phyloP scores from a whole-genome alignment of 2,329 filamentous ascomycete genomes.

The Acrodontium crateriforme region DNA sequence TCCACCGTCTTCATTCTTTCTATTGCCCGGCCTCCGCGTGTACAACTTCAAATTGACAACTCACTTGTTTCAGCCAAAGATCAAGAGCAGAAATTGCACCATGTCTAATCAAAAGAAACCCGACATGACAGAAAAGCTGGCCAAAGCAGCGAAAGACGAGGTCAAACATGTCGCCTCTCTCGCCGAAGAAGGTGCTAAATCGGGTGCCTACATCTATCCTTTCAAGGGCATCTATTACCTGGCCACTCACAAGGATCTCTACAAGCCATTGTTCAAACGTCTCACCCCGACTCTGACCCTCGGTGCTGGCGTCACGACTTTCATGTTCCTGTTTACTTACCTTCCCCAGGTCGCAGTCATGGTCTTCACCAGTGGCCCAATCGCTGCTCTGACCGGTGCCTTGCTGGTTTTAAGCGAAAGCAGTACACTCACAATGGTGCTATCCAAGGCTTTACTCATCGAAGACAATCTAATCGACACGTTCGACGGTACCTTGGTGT shows the following conservation, averaged over 20 bases:
- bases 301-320: conserved; percentile 53
- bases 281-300: conserved; percentile 51
- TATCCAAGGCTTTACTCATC: conserved; percentile 60
- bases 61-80: too few species aligned
- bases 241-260: conserved; percentile 41
- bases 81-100: too few species aligned
- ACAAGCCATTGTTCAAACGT: conserved; percentile 44
- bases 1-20: too few species aligned
- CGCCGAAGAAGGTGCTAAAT: conserved; percentile 55
- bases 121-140: conserved; percentile 33
- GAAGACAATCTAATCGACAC: conserved; percentile 75
- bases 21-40: too few species aligned
- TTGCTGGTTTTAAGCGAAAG: conserved; percentile 46
- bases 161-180: conserved; percentile 50
- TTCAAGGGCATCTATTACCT: conserved; percentile 54
- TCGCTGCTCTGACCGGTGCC: conserved; percentile 60
- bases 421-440: conserved; percentile 36
- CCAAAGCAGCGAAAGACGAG: conserved; percentile 52
- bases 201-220: conserved; percentile 74
- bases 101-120: too few species aligned
- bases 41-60: too few species aligned
- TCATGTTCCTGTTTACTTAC: conserved; percentile 85
- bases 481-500: conserved; percentile 60
- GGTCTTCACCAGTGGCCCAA: conserved; percentile 69
- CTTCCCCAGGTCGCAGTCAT: conserved; percentile 71